Evolutionary conservation across 148 eudicot species (phyloP).

Genomic region (Persicaria tinctoria): DNA sequence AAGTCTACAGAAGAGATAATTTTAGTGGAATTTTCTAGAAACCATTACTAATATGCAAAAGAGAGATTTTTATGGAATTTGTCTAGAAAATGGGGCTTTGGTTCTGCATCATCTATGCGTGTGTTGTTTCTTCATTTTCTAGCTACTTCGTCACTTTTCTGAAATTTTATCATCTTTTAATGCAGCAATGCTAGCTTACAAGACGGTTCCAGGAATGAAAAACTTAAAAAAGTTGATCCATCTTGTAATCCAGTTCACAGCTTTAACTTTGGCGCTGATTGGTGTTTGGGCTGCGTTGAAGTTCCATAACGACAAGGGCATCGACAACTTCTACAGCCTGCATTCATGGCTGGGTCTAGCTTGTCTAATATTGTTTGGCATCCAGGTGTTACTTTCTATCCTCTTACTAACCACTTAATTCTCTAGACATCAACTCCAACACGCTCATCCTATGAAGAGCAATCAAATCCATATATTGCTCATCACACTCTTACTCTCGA

Average conservation of each 20-base stretch:
- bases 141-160: background rate
- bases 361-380: slow-evolving; percentile 39
- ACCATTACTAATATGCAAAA: too few relatives aligned
- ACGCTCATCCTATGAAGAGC: background rate
- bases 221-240: slow-evolving; percentile 47
- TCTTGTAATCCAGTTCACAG: slow-evolving; percentile 45
- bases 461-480: background rate
- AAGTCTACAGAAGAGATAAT: too few relatives aligned
- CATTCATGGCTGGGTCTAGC: slow-evolving; percentile 69
- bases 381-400: slow-evolving; percentile 33
- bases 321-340: slow-evolving; percentile 59
- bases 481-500: background rate
- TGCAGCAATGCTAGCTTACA: slow-evolving; percentile 90
- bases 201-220: slow-evolving; percentile 75
- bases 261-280: slow-evolving; percentile 46
- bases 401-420: too few relatives aligned
- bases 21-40: too few relatives aligned
- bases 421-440: background rate
- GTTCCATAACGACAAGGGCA: slow-evolving; percentile 44
- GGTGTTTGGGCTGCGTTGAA: slow-evolving; percentile 52
- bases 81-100: too few relatives aligned
- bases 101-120: too few relatives aligned
- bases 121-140: background rate
- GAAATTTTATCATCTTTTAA: background rate
- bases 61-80: too few relatives aligned